Conservation (phyloP, 176 grass and related monocot species). For the Sorghum bicolor region DNA sequence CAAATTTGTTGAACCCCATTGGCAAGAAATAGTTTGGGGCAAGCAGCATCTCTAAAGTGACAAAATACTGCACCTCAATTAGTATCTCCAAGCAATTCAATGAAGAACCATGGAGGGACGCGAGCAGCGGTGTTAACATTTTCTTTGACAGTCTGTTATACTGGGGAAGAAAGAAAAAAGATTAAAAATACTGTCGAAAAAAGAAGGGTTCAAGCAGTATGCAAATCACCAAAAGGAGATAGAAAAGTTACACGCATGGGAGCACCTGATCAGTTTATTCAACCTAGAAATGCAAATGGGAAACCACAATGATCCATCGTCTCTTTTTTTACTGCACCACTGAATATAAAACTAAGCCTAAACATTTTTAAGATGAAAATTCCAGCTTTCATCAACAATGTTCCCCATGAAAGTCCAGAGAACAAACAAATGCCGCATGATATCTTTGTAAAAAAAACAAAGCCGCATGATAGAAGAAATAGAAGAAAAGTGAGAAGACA, state of each 20-base stretch:
- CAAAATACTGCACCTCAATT: slow-evolving; percentile 10
- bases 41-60: not conserved
- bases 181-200: not conserved
- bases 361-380: not conserved
- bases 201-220: not conserved
- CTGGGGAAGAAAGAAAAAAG: not conserved
- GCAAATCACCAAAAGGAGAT: not conserved
- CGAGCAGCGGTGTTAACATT: not conserved
- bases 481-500: not conserved
- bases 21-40: not conserved
- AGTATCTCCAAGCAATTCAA: slow-evolving; percentile 14
- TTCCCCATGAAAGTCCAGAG: not conserved
- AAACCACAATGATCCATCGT: not conserved
- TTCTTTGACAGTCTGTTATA: not conserved
- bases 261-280: not conserved
- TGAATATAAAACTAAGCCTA: not conserved
- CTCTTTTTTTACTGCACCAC: not conserved
- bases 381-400: not conserved
- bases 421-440: not conserved
- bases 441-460: no score
- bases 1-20: not conserved
- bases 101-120: not conserved
- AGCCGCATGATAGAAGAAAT: not conserved
- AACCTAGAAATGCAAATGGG: not conserved
- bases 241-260: not conserved